phyloP scores from a whole-genome alignment of 208 protist species.

The Trypanosoma brucei region DNA sequence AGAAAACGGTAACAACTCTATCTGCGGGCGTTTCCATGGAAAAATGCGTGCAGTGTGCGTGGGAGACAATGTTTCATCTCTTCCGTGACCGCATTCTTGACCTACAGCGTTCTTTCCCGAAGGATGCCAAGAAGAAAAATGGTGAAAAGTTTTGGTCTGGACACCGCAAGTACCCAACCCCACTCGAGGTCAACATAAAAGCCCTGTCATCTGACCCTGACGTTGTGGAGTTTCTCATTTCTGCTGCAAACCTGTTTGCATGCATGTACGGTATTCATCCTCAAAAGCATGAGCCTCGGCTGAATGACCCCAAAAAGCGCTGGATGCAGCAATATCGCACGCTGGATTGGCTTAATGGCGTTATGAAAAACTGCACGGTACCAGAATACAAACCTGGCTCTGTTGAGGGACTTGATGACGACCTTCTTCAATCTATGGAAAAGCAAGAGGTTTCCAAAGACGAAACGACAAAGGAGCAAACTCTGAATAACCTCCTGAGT shows the following conservation, averaged over 20 bases:
- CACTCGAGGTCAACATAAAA: constrained; percentile 38
- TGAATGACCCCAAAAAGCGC: constrained; percentile 77
- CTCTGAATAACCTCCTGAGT: constrained; percentile 37
- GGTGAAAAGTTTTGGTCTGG: constrained; percentile 92
- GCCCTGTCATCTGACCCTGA: constrained; percentile 30
- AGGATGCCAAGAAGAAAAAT: constrained; percentile 92
- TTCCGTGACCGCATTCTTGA: constrained; percentile 96
- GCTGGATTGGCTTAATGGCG: constrained; percentile 45
- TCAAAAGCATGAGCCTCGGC: constrained; percentile 71
- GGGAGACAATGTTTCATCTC: constrained; percentile 92
- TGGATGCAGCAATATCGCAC: constrained; percentile 83
- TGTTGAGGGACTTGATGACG: constrained; percentile 79
- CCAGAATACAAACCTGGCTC: constrained; percentile 44
- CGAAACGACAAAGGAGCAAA: constrained; percentile 39
- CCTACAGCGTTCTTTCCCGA: constrained; percentile 97
- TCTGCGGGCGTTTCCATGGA: constrained; percentile 63
- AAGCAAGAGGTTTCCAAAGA: constrained; percentile 15
- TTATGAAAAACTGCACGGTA: constrained; percentile 23
- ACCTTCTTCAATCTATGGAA: constrained; percentile 39
- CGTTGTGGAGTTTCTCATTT: constrained; percentile 65
- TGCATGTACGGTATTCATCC: constrained; percentile 86
- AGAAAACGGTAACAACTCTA: constrained; percentile 51
- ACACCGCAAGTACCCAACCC: constrained; percentile 78
- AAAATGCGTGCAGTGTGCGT: constrained; percentile 95
- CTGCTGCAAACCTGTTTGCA: constrained; percentile 75